Evolutionary conservation across 805 yeast species (phyloP).

Genomic region (Saccharomyces jurei): DNA sequence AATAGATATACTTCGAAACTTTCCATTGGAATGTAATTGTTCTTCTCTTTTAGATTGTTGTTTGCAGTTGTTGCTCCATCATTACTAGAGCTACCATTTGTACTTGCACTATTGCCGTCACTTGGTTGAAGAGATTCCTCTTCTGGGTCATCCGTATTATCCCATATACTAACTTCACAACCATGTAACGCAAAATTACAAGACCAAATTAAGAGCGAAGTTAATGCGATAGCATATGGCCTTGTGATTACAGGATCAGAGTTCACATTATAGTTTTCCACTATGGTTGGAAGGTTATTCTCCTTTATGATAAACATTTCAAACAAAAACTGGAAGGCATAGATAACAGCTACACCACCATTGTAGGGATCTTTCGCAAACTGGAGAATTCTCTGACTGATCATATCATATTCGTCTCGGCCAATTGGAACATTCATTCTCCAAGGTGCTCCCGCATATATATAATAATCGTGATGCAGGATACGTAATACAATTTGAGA

Average conservation of each 20-base stretch:
- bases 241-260: conserved; percentile 41
- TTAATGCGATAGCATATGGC: conserved; percentile 30
- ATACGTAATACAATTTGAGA: conserved; percentile 65
- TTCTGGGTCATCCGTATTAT: conserved; percentile 7
- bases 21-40: conserved; percentile 33
- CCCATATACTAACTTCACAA: conserved; percentile 34
- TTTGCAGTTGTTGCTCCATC: neutral
- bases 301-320: conserved; percentile 52
- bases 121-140: conserved; percentile 12
- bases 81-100: neutral
- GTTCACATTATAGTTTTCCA: conserved; percentile 41
- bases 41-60: conserved; percentile 2
- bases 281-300: conserved; percentile 32
- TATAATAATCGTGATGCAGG: conserved; percentile 70
- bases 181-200: conserved; percentile 43
- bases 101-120: neutral
- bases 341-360: conserved; percentile 49
- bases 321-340: conserved; percentile 52
- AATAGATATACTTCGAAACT: conserved; percentile 43
- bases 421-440: conserved; percentile 63
- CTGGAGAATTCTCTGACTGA: conserved; percentile 37
- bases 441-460: conserved; percentile 75
- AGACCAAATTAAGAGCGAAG: conserved; percentile 39
- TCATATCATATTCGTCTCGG: conserved; percentile 40
- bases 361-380: conserved; percentile 31